Base-by-base conservation (phyloP, 2,329 filamentous ascomycete genomes). In the Arachnomyces sp. region DNA sequence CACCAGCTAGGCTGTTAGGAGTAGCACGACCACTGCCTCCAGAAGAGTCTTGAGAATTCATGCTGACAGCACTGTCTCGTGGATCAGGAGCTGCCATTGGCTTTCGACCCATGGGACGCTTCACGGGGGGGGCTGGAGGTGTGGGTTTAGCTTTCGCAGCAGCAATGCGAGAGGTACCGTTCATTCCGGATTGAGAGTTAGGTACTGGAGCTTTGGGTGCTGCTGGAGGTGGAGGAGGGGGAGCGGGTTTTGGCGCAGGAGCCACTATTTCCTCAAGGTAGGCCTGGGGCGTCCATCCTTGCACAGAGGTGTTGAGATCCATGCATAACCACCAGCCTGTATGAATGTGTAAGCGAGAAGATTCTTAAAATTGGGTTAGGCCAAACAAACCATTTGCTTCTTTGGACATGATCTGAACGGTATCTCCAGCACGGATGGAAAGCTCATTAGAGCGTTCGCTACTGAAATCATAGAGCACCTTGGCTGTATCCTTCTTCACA, bases 291-390 rank as follows among this genome's bases (percentile, higher is more conserved):
- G 92, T 80, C 92, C 92, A 98, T 38, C 88, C 92, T 63, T 92
- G 86, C n/a, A 78, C 77, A 50, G 73, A 72, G 34, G 72, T 72
- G 53, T 78, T 68, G 36, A 68, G 66, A 46, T 82, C 85, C 69
- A 87, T 90, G 47, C 83, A 92, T 34, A 96, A 73, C 90, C 90
- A 96, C 92, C 92, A 98, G 39, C 92, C 90, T 95, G 51, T 30
- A 31, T 12, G 38, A 40, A 25, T n/a, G n/a, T 14, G 42, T 66
- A 44, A 63, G 61, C 51, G 39, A 44, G 5, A 9, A 9, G 34
- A 7, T 34, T 38, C 3, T 15, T 36, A 29, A 4, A 29, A 34
- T 18, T 21, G 3, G 7, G 31, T 11, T n/a, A 28, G 30, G 37
- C 18, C 28, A 37, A 28, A 34, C 28, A 31, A 16, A 95, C 90